Evolutionary conservation across 2,329 filamentous ascomycete genomes (phyloP).

Genomic region (Ceratocystis cubensis): DNA sequence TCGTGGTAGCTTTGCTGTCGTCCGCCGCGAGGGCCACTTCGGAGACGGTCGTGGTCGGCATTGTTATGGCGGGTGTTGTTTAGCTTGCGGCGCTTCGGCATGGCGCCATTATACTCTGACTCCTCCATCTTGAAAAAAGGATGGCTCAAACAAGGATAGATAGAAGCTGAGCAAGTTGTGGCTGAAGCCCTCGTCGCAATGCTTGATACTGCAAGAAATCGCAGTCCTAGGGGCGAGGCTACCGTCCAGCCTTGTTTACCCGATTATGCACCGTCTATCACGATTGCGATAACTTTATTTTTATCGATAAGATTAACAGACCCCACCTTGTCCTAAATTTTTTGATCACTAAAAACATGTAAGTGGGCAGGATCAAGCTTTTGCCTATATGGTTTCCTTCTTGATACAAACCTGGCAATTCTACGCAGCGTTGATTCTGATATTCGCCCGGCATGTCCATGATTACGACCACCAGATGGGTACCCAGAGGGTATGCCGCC

Average conservation of each 20-base stretch:
- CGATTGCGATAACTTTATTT: constrained; percentile 6
- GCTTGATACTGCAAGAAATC: neutral
- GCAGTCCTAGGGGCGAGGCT: constrained; percentile 15
- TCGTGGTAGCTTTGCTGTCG: constrained; percentile 2
- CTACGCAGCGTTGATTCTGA: neutral
- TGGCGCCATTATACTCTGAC: constrained; percentile 30
- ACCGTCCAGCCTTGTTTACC: constrained; percentile 12
- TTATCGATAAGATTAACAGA: constrained; percentile 16
- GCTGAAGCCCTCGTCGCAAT: neutral
- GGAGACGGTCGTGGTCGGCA: constrained; percentile 1
- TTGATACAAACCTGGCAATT: constrained; percentile 2
- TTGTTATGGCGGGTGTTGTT: constrained; percentile 26
- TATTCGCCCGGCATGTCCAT: constrained; percentile 45
- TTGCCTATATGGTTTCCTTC: neutral
- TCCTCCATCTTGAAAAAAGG: constrained; percentile 14
- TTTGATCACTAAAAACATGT: constrained; percentile 7
- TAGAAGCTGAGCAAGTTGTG: neutral
- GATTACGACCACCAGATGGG: constrained; percentile 67
- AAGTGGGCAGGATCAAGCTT: constrained; percentile 15
- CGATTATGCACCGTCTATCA: constrained; percentile 4
- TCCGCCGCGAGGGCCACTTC: neutral
- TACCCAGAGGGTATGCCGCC: constrained; percentile 62
- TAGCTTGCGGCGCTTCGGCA: constrained; percentile 31
- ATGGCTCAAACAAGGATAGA: too few species aligned
- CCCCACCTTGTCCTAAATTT: constrained; percentile 19